Conservation (phyloP, 805 yeast genomes). For the Metschnikowia shivogae region DNA sequence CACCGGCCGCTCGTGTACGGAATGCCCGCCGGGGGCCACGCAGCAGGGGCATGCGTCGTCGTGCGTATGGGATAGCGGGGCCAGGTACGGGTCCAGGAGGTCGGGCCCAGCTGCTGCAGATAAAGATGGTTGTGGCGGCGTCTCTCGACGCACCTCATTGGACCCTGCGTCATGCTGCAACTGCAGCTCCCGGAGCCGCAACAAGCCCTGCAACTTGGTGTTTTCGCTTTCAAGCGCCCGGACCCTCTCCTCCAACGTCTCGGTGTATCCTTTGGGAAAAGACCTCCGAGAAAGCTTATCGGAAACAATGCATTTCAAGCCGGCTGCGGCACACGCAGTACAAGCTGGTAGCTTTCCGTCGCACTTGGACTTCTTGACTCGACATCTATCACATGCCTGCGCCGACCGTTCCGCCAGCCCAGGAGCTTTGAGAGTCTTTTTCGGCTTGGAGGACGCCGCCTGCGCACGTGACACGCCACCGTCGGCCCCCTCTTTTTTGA, state of each 20-base stretch:
- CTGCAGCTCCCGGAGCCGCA: conserved; percentile 64
- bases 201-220: conserved; percentile 57
- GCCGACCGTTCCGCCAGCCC: conserved; percentile 73
- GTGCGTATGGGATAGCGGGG: conserved; percentile 19
- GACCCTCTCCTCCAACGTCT: conserved; percentile 82
- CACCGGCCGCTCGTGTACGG: conserved; percentile 61
- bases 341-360: conserved; percentile 71
- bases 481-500: neutral
- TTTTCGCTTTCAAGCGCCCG: conserved; percentile 82
- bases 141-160: conserved; percentile 1
- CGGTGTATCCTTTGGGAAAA: conserved; percentile 90
- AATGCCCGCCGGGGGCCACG: conserved; percentile 24
- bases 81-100: conserved; percentile 3
- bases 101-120: conserved; percentile 1
- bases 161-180: conserved; percentile 18
- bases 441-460: neutral
- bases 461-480: neutral
- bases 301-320: conserved; percentile 83
- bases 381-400: conserved; percentile 88
- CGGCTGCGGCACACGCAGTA: conserved; percentile 77
- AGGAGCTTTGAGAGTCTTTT: conserved; percentile 57
- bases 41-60: conserved; percentile 50
- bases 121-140: neutral
- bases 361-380: conserved; percentile 75
- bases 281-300: conserved; percentile 83